Evolutionary conservation across 495 filamentous ascomycete genomes (phyloP).

Genomic region (Eremomyces bilateralis): DNA sequence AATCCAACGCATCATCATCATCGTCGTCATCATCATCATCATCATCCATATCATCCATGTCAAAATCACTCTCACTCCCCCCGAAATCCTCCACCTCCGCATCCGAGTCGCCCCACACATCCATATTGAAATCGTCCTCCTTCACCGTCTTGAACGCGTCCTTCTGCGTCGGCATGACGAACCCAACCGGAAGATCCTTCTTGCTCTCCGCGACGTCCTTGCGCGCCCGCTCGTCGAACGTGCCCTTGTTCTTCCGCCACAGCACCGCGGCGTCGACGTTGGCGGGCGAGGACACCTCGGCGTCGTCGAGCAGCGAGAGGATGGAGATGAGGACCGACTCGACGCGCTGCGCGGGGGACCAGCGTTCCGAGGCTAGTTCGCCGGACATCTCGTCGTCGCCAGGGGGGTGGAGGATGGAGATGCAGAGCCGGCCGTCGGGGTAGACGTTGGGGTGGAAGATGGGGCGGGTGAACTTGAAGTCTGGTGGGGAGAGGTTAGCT

Average conservation of each 20-base stretch:
- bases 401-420: constrained; percentile 84
- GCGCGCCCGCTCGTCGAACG: constrained; percentile 46
- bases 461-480: constrained; percentile 66
- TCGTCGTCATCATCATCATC: constrained; percentile 15
- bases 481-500: constrained; percentile 13
- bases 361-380: constrained; percentile 71
- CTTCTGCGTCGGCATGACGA: constrained; percentile 62
- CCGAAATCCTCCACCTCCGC: constrained; percentile 50
- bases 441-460: constrained; percentile 92
- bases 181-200: constrained; percentile 57
- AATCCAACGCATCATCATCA: constrained; percentile 13
- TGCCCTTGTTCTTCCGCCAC: constrained; percentile 45
- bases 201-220: constrained; percentile 52
- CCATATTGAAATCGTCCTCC: constrained; percentile 31
- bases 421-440: constrained; percentile 72
- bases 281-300: constrained; percentile 78
- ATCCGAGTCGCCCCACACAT: constrained; percentile 54
- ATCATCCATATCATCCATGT: constrained; percentile 5
- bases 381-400: constrained; percentile 86
- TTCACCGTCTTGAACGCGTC: constrained; percentile 28
- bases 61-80: constrained; percentile 41
- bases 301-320: constrained; percentile 80
- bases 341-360: constrained; percentile 79
- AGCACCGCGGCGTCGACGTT: constrained; percentile 86
- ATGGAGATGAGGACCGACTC: constrained; percentile 88